These are phyloP conservation scores for Mortierella sp. DNA, from an alignment of 371 early-diverging fungal genomes.

Conservation along the genomic window DNA sequence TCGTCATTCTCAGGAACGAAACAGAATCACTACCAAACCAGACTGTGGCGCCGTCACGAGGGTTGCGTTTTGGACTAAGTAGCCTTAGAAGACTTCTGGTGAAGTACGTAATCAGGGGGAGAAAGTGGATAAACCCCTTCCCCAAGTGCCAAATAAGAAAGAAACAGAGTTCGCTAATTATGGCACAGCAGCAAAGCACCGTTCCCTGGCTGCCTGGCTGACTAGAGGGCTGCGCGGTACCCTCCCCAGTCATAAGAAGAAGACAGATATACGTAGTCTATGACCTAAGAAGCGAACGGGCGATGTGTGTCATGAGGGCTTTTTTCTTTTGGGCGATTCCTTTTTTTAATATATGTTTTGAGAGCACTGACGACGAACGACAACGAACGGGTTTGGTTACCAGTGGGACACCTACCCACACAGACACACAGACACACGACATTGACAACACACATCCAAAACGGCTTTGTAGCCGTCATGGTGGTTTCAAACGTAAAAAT, in stretches of 20 bases:
- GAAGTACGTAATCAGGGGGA: not conserved
- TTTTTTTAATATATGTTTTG: not conserved
- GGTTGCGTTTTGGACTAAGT: too few species aligned
- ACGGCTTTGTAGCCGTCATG: not conserved
- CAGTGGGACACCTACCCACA: not conserved
- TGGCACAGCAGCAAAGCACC: not conserved
- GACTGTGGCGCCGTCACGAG: too few species aligned
- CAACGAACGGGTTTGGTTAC: not conserved
- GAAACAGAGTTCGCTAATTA: not conserved
- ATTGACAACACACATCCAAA: not conserved
- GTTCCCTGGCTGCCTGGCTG: not conserved
- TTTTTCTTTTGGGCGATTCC: not conserved
- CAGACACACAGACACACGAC: too few species aligned
- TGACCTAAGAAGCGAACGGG: not conserved
- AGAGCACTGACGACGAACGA: conserved; percentile 1
- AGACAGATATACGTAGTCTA: too few species aligned
- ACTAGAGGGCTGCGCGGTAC: too few species aligned
- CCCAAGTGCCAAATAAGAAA: not conserved
- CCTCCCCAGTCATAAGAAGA: too few species aligned
- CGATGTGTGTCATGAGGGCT: not conserved
- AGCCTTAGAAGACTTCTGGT: not conserved
- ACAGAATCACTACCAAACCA: not conserved
- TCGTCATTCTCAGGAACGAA: not conserved
- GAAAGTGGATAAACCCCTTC: not conserved
- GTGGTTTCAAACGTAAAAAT: not conserved